Base-by-base conservation (phyloP, 257 asterid genomes). In the Salvia rosmarinus region DNA sequence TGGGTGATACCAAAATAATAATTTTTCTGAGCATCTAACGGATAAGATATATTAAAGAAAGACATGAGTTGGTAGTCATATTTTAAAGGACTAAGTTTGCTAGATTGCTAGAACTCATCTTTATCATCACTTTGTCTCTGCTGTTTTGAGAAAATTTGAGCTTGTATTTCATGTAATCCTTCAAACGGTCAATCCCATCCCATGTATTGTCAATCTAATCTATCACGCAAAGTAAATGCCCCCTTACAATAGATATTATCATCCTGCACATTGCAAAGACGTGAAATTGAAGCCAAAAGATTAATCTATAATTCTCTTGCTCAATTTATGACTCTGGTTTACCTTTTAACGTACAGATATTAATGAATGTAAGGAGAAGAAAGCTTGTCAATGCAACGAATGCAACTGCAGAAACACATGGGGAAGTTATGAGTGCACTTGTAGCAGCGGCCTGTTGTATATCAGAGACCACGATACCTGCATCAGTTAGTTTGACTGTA, bases 341-440 rank as follows among this genome's bases (percentile, higher is more conserved):
- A 49, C 32, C 56, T 65, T 55, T 66, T 2, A 44, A 44, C 40
- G 1, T 46, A 56, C 84, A 89, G 96, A 91, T 83, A 67, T 91
- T 32, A 82, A 91, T 76, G 98, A 91, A 80, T 91, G 98, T 30
- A 81, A 84, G 84, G 95, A 86, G 56, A 91, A 79, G 85, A 89
- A 81, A 77, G 98, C 92, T 34, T 91, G 98, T 43, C 96, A 86
- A 56, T 91, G 98, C 71, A 78, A 91, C 35, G 96, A 87, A 76
- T 91, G 98, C 82, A 87, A 78, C 83, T 91, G 98, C 88, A 89
- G 76, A 78, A 80, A 91, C 82, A 79, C 84, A 9, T 89, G 95
- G 97, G 98, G 98, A 68, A 86, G 95, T 77, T 91, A 86, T 17
- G 98, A 87, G 3, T 91, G 98, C 84, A 75, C 77, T 72, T 91